Base-by-base conservation (phyloP, 2,329 filamentous ascomycete species). In the Paramyrothecium roridum region DNA sequence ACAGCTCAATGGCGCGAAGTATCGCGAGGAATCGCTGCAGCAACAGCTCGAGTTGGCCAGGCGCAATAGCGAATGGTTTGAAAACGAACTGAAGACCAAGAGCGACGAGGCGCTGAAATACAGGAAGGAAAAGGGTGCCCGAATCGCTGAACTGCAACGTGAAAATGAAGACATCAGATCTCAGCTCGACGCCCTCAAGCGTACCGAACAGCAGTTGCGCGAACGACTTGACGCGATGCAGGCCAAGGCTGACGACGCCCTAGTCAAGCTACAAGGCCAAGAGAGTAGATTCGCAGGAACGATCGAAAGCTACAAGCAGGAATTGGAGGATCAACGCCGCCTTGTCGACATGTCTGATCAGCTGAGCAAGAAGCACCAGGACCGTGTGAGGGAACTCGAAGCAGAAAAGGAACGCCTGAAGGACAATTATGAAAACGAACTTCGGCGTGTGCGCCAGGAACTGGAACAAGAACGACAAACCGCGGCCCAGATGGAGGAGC, bases 1-100 rank as follows among this genome's bases (percentile, higher is more conserved):
- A 23, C 84, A 89, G 22, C 85, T 89, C 2, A 91, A 87, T 45
- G 91, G 86, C 56, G 86, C 92, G 59, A 96, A 92, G 65, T 97
- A 96, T 77, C 88, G 90, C 60, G 92, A 97, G 70, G 91, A 97
- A 67, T 89, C 87, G 30, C 78, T 98, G 13, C 87, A 95, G 71
- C 93, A 97, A 70, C 93, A 98, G 70, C 81, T 98, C 37, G 91
- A 96, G 46, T 80, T 96, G 54, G 85, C 93, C 19, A 92, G 91
- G 69, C 89, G 89, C 66, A 96, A 92, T 75, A 90, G 91, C 61
- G 93, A 98, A 64, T 99, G 92, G 90, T 88, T 95, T 54, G 91
- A 97, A 67, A 86, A 82, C 46, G 95, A 99, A 71, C 82, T 98
- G 21, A 93, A 96, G 76, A 93, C 90, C 1, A 96, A 96, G 75